Evolutionary conservation across 495 filamentous ascomycete genomes (phyloP).

Genomic region (Cryomyces minteri): DNA sequence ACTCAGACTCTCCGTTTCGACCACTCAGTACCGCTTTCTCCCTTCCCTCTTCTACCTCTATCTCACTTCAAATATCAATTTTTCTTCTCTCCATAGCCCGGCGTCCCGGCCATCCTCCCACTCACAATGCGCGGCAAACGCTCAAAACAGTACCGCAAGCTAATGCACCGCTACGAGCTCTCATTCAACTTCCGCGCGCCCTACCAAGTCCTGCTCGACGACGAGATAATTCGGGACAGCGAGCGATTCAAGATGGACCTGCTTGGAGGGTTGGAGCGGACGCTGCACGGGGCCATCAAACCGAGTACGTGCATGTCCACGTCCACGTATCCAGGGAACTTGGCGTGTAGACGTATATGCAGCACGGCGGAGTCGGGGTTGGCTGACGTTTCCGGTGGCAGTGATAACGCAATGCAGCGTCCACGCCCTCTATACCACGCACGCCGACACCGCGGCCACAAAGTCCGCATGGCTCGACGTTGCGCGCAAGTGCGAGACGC

Average conservation of each 20-base stretch:
- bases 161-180: conserved; percentile 81
- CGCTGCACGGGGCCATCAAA: conserved; percentile 67
- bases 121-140: conserved; percentile 72
- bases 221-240: conserved; percentile 57
- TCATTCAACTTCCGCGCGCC: conserved; percentile 78
- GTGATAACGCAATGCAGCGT: conserved; percentile 30
- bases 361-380: neutral
- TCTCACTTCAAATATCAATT: neutral
- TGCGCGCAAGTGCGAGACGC: conserved; percentile 35
- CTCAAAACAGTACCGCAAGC: conserved; percentile 87
- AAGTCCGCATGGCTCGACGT: neutral
- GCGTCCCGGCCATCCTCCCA: neutral
- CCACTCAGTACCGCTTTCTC: no score
- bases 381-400: conserved; percentile 9
- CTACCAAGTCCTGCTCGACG: conserved; percentile 83
- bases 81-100: neutral
- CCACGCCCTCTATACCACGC: conserved; percentile 48
- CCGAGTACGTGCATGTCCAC: conserved; percentile 36
- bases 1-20: no score
- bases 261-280: conserved; percentile 46
- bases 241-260: conserved; percentile 67
- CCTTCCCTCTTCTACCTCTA: no score
- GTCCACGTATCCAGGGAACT: neutral
- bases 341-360: neutral
- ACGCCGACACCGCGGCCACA: neutral